Evolutionary conservation across 306 rosid genomes (phyloP).

Genomic region (Prunus davidiana): DNA sequence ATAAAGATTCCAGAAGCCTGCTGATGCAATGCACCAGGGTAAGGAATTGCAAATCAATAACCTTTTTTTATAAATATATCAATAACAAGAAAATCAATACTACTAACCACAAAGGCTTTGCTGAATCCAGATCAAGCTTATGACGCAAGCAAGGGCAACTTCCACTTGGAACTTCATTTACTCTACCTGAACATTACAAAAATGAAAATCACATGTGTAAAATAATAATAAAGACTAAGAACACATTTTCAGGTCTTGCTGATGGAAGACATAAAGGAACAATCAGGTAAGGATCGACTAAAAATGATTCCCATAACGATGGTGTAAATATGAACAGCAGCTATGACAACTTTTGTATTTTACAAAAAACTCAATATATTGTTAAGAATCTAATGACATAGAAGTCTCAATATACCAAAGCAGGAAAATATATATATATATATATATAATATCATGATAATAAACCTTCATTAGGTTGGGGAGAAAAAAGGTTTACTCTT

Average conservation of each 20-base stretch:
- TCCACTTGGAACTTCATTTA: slow-evolving; percentile 61
- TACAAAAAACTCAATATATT: neutral
- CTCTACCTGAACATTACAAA: slow-evolving; percentile 25
- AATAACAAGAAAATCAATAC: slow-evolving; percentile 29
- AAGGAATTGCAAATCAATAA: neutral
- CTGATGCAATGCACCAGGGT: too few relatives aligned
- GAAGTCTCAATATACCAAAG: neutral
- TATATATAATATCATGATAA: slow-evolving; percentile 5
- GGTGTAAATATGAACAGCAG: neutral
- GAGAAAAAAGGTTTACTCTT: slow-evolving; percentile 21
- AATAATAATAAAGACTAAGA: neutral
- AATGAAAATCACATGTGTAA: neutral
- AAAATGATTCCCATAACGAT: neutral
- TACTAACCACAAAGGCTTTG: slow-evolving; percentile 71
- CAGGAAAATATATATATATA: neutral
- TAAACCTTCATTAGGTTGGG: slow-evolving; percentile 25
- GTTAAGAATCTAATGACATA: neutral
- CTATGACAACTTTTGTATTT: neutral
- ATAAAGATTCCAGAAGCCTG: neutral
- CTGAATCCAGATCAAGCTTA: slow-evolving; percentile 61
- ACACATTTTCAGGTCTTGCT: neutral
- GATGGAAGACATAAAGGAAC: neutral
- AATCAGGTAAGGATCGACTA: neutral
- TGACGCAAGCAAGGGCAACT: slow-evolving; percentile 43
- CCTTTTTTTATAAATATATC: neutral